Evolutionary conservation across 371 early-diverging fungal genomes (phyloP), one percentile per base, ranked within the genome.

Genomic region (Parasitella parasitica): DNA sequence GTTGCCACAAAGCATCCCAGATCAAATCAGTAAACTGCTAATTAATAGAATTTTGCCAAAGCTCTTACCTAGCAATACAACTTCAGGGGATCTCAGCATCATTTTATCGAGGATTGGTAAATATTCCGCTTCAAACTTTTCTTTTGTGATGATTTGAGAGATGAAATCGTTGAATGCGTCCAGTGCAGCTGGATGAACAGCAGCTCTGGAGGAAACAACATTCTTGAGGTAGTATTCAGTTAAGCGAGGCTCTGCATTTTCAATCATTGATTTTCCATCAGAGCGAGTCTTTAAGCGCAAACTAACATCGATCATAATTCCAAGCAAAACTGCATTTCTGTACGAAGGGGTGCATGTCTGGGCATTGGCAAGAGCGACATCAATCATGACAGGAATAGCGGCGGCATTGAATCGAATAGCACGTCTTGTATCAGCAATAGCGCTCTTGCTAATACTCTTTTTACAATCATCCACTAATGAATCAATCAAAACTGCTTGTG

Each of bases 11-110:
- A 8, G 32, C 6, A 32, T 32, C 1, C 11, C 32, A 11, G n/a
- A 36, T 13, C 9, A 41, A 41, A 18, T 41, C 39, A 39, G 20
- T 41, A 8, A 41, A 1, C 18, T 18, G 9, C 37, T 9, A 3
- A 20, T 18, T 5, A 37, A 6, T 1, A 13, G 1, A 58, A 26
- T 36, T 9, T 15, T 15, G 9, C 9, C 18, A 39, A 43, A 22
- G 9, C 24, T 2, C n/a, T 15, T 71, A 87, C 90, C 77, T 66
- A 76, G 78, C 49, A 94, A 82, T 13, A 89, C 89, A 57, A 90
- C 76, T 65, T 96, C 97, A 15, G 97, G 96, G 5, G 95, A 90
- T 48, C 96, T 86, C 57, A 97, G 83, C 67, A 94, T 81, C 71
- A 92, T 84, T 54, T 90, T 89, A 43, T 94, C 90, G 55, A 81